These are phyloP conservation scores for Metschnikowia lachancei DNA, from an alignment of 805 yeast species.

Conservation along the genomic window DNA sequence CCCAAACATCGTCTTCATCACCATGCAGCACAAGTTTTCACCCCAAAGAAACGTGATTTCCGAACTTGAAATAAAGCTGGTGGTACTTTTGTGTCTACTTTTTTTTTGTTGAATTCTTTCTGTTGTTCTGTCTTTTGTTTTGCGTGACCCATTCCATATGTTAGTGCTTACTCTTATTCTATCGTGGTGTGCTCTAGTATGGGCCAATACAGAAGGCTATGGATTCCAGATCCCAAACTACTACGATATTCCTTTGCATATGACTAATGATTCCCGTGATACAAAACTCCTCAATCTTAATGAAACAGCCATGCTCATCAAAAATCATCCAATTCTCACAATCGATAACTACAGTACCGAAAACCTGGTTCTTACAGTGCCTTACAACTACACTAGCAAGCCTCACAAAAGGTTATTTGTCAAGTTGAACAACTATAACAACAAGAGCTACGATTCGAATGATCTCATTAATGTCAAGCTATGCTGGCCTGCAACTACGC, in stretches of 20 bases:
- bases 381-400: slow-evolving; percentile 13
- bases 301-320: slow-evolving; percentile 15
- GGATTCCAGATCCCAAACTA: slow-evolving; percentile 33
- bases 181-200: slow-evolving; percentile 2
- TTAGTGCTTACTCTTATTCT: slow-evolving; percentile 3
- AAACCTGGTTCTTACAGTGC: slow-evolving; percentile 9
- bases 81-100: too few relatives aligned
- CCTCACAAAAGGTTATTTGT: slow-evolving; percentile 24
- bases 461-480: slow-evolving; percentile 20
- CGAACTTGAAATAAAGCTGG: too few relatives aligned
- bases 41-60: too few relatives aligned
- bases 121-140: background rate
- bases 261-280: background rate
- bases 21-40: background rate
- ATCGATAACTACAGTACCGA: slow-evolving; percentile 8
- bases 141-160: background rate
- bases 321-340: slow-evolving; percentile 17
- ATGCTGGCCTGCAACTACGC: slow-evolving; percentile 24
- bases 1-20: slow-evolving; percentile 6
- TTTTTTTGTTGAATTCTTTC: background rate
- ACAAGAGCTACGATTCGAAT: slow-evolving; percentile 23
- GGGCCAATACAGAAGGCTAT: slow-evolving; percentile 40
- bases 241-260: slow-evolving; percentile 29
- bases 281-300: slow-evolving; percentile 6
- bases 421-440: slow-evolving; percentile 34